Base-by-base conservation (phyloP, 371 early-diverging fungal species). In the Lichtheimia hyalospora region DNA sequence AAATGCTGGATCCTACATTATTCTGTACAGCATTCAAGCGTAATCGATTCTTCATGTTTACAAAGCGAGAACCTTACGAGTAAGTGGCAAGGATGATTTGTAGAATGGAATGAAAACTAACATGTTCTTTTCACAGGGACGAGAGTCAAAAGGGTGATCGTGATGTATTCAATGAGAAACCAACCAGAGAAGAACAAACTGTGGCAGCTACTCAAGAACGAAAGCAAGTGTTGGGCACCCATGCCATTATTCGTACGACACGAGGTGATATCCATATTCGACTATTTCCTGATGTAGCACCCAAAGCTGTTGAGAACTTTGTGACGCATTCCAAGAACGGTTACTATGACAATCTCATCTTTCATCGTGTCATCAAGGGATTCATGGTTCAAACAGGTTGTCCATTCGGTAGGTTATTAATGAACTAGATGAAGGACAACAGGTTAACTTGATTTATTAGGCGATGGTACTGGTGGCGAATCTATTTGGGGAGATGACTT, bases 81-180 rank as follows among this genome's bases (percentile, higher is more conserved):
- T 86, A 69, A 66, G 74, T 68, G 5, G 25, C 25, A 24, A 3
- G 14, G 16, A 24, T 16, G n/a, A 8, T 34, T 2, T 8, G 5
- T 28, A 44, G 14, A n/a, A 53, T 51, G 6, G 34, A 43, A 4
- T 14, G 24, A 15, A 34, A 48, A 24, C 34, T 34, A 34, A 34
- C 34, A 34, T 34, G 10, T 8, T 8, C 8, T 5, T 5, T 42
- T 60, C 61, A 34, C 5, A 84, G 84, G 20, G 75, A 75, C 25
- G 82, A 82, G 21, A 71, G 68, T 6, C 77, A 83, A 56, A 87
- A 86, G 56, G 82, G 79, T 18, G 89, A 89, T 51, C 89, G 98
- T 57, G 98, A 98, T 83, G 86, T 96, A 23, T 96, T 96, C 67
- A 98, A 98, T 75, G 98, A 98, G 64, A 96, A 96, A 63, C 97